These are phyloP conservation scores for Penium margaritaceum DNA, from an alignment of 139 green algal genomes.

Conservation along the genomic window DNA sequence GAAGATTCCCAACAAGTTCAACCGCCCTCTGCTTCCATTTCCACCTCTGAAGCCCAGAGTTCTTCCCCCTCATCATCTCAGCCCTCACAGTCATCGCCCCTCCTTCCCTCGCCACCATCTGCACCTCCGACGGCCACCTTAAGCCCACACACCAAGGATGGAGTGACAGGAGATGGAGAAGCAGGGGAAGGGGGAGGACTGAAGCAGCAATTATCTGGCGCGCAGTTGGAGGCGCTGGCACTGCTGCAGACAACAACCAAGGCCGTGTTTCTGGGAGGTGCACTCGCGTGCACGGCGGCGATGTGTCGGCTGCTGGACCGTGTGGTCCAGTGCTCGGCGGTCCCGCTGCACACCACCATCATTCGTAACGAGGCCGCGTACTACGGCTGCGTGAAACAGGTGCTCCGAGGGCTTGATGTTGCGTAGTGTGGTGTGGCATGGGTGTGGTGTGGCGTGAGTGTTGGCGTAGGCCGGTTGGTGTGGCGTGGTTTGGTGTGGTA, in stretches of 20 bases:
- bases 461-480: too few species aligned
- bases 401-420: too few species aligned
- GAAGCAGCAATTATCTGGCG: slow-evolving; percentile 46
- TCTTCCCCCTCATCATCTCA: too few species aligned
- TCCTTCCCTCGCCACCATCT: too few species aligned
- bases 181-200: neutral
- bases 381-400: slow-evolving; percentile 53
- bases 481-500: too few species aligned
- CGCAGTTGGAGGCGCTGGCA: slow-evolving; percentile 60
- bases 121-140: neutral
- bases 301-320: slow-evolving; percentile 33
- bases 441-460: too few species aligned
- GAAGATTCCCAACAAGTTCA: too few species aligned
- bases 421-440: too few species aligned
- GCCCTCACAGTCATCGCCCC: too few species aligned
- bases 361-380: slow-evolving; percentile 78
- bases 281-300: slow-evolving; percentile 29
- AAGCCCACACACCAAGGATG: too few species aligned
- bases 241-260: slow-evolving; percentile 60
- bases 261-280: slow-evolving; percentile 59
- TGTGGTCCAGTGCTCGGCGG: slow-evolving; percentile 32
- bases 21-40: too few species aligned
- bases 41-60: too few species aligned
- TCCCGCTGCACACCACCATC: slow-evolving; percentile 64
- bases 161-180: neutral